Percentiles rank a stretch among this genome's conserved stretches.
phyloP scores from a whole-genome alignment of 2,329 filamentous ascomycete species.

The Phaeomoniella chlamydospora region DNA sequence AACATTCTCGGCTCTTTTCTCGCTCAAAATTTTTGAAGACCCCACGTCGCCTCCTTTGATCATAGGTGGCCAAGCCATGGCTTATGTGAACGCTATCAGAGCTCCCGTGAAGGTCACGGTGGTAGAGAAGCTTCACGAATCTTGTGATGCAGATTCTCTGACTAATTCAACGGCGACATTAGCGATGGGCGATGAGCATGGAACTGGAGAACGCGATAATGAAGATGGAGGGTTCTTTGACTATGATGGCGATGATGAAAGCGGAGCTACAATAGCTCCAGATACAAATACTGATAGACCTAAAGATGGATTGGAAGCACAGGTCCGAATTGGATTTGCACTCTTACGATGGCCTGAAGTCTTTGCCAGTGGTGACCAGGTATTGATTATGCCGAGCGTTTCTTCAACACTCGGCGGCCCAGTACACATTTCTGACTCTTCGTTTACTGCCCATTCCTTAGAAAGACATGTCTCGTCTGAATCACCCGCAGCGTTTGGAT shows the following conservation, averaged over 20 bases:
- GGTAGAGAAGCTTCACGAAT: slow-evolving; percentile 3
- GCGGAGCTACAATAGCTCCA: slow-evolving; percentile 2
- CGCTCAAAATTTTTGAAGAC: slow-evolving; percentile 37
- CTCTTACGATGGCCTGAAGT: slow-evolving; percentile 45
- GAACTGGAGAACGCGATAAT: slow-evolving; percentile 6
- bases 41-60: slow-evolving; percentile 39
- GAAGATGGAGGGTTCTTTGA: slow-evolving; percentile 26
- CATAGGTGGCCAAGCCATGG: slow-evolving; percentile 41
- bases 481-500: no score
- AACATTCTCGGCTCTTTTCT: slow-evolving; percentile 44
- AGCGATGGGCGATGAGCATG: slow-evolving; percentile 18
- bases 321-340: slow-evolving; percentile 33
- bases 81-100: slow-evolving; percentile 78
- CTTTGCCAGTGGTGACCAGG: slow-evolving; percentile 39
- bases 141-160: neutral
- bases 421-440: no score
- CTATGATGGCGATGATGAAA: slow-evolving; percentile 22
- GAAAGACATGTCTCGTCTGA: no score
- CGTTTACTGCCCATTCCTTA: no score
- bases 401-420: no score
- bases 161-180: neutral
- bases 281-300: slow-evolving; percentile 12
- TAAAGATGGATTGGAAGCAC: slow-evolving; percentile 13
- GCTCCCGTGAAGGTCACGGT: slow-evolving; percentile 58
- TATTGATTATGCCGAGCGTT: slow-evolving; percentile 44